Percentiles rank a stretch among this genome's conserved stretches.
Evolutionary conservation across 495 filamentous ascomycete species (phyloP).

Genomic region (Aspergillus nanangensis): DNA sequence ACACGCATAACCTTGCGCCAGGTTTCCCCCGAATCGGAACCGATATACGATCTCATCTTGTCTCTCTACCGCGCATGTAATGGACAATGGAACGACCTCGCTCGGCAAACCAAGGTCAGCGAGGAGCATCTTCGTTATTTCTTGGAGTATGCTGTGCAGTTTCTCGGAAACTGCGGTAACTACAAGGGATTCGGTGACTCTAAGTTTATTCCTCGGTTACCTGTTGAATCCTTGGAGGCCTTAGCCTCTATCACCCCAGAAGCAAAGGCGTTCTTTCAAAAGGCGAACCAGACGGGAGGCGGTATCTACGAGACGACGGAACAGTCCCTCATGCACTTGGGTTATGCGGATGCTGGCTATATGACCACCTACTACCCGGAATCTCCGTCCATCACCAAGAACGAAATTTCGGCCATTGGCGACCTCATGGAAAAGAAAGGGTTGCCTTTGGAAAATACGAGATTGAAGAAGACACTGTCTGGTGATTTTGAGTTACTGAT

Average conservation of each 20-base stretch:
- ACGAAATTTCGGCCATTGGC: conserved; percentile 70
- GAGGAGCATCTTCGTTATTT: conserved; percentile 68
- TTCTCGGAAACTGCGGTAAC: conserved; percentile 88
- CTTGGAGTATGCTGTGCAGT: conserved; percentile 82
- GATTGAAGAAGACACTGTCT: conserved; percentile 68
- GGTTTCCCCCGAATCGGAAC: conserved; percentile 83
- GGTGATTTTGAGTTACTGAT: conserved; percentile 79
- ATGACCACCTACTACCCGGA: conserved; percentile 91
- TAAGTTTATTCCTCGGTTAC: conserved; percentile 85
- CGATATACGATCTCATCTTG: conserved; percentile 88
- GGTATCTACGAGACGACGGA: conserved; percentile 67
- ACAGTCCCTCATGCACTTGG: conserved; percentile 73
- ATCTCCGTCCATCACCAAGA: conserved; percentile 77
- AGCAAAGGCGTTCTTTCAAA: conserved; percentile 61
- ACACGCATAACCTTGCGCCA: conserved; percentile 84
- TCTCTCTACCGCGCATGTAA: conserved; percentile 64
- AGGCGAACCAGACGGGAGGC: conserved; percentile 47
- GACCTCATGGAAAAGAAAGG: conserved; percentile 72
- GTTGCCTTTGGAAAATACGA: conserved; percentile 79
- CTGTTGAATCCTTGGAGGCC: conserved; percentile 60
- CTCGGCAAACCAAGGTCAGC: conserved; percentile 63
- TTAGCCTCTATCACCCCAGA: conserved; percentile 61
- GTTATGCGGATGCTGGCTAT: conserved; percentile 78
- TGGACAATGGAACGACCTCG: conserved; percentile 76
- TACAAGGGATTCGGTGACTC: conserved; percentile 95